These are phyloP conservation scores for Ustilaginoidea virens DNA, from an alignment of 2,329 filamentous ascomycete species.

Conservation along the genomic window DNA sequence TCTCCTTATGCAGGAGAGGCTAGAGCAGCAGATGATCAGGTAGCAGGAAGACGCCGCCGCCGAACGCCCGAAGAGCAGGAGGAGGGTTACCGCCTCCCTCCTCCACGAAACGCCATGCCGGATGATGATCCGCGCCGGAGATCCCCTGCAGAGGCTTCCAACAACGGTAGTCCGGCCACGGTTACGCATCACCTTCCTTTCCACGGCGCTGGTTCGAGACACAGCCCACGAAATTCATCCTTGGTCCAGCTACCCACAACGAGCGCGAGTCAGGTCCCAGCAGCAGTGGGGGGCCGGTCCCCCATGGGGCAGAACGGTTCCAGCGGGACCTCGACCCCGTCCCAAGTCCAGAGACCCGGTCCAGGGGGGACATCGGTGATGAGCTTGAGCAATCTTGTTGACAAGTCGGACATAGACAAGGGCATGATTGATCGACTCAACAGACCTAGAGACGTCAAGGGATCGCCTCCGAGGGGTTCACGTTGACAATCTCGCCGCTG, in stretches of 20 bases:
- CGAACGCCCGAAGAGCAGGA: constrained; percentile 23
- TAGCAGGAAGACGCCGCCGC: constrained; percentile 18
- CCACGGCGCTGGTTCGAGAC: constrained; percentile 18
- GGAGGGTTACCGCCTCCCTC: constrained; percentile 28
- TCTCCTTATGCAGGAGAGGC: constrained; percentile 21
- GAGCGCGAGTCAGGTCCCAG: constrained; percentile 12
- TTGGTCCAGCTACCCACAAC: constrained; percentile 7
- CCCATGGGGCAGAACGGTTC: constrained; percentile 20
- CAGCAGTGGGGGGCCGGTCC: constrained; percentile 18
- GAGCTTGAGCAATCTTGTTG: constrained; percentile 36
- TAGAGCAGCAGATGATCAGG: constrained; percentile 17
- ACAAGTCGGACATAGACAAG: constrained; percentile 37
- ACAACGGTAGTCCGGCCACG: constrained; percentile 29
- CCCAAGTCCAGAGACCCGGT: constrained; percentile 11
- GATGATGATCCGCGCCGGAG: constrained; percentile 35
- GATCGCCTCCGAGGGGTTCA: constrained; percentile 1
- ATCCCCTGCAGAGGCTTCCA: constrained; percentile 34
- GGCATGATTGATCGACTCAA: constrained; percentile 39
- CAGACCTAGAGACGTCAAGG: constrained; percentile 13
- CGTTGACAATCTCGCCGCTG: constrained; percentile 5
- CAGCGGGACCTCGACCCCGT: constrained; percentile 20
- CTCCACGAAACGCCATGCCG: constrained; percentile 22
- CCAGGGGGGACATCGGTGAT: constrained; percentile 26
- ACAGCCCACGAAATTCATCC: constrained; percentile 24
- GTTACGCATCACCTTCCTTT: constrained; percentile 25